These are phyloP conservation scores for Thuidium tamariscinum DNA, from an alignment of 225 moss, liverwort and hornwort genomes.

Conservation along the genomic window DNA sequence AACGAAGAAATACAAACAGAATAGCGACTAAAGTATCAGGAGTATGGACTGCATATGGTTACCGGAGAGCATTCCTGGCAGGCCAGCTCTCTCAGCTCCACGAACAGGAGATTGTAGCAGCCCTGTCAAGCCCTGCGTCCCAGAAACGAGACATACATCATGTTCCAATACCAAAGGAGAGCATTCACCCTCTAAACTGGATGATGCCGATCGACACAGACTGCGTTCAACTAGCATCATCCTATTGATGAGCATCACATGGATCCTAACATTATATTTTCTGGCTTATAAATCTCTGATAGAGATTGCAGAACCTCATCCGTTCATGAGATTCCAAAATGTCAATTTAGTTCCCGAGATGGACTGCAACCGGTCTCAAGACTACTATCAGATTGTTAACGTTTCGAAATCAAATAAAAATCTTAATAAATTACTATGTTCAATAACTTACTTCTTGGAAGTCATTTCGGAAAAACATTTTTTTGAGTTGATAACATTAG, in stretches of 20 bases:
- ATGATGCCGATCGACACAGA: background rate
- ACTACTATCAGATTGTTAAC: background rate
- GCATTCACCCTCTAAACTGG: background rate
- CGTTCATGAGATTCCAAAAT: background rate
- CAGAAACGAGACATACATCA: background rate
- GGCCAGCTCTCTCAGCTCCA: conserved; percentile 93
- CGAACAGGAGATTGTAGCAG: conserved; percentile 88
- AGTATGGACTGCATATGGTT: background rate
- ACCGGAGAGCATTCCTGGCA: conserved; percentile 98
- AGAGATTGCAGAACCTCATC: background rate
- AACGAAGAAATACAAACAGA: background rate
- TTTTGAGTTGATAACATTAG: background rate
- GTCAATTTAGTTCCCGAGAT: background rate
- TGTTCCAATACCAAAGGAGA: background rate
- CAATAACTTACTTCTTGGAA: background rate
- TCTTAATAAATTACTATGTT: background rate
- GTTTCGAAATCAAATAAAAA: background rate
- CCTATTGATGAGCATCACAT: background rate
- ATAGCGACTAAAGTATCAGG: background rate
- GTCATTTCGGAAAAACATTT: background rate
- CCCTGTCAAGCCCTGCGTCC: conserved; percentile 76
- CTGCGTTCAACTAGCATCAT: background rate
- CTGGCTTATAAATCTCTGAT: background rate
- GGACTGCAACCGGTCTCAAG: background rate
- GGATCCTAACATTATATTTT: background rate